Evolutionary conservation across 2,329 filamentous ascomycete species (phyloP), one percentile per base, ranked within the genome.

Genomic region (Xylaria sp.): DNA sequence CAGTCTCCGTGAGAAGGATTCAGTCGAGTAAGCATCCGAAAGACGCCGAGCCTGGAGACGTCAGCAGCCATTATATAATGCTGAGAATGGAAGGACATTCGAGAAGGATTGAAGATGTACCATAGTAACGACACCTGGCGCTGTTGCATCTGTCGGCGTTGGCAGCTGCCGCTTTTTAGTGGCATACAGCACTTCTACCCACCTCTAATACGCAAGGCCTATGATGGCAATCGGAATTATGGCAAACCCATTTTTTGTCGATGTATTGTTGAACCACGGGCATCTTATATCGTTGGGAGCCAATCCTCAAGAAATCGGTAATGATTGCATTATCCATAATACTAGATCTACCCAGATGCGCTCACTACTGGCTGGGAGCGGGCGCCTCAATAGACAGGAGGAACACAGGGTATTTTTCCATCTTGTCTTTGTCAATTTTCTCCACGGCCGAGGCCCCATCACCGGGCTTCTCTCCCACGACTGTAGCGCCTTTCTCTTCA

Each of bases 371-470:
- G 25, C 21, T 23, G n/a, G 60, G 56, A 47, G 56, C 49, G 19
- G 73, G 73, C 27, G 70, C 69, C 27, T 74, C 67, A 31, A 74
- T 68, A n/a, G 69, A 70, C n/a, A 74, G 68, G 13, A 69, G 63
- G 54, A 74, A 72, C 15, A 73, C 70, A 17, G 68, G 65, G 13
- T 70, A 44, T 9, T 33, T 13, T n/a, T 44, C 33, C 17, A 19
- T 49, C 1, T 58, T 61, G 4, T 41, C 48, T 29, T 61, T 53
- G 10, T 33, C 49, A 15, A 60, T 48, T 13, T 67, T 66, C 33
- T 56, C 54, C 21, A 41, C 19, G 10, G 38, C 25, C 7, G 52
- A 48, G 1, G 46, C 33, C n/a, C 60, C 65, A 11, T 67, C 33
- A 35, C 62, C 59, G 8, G 64, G 40, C 6, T 73, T 64, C n/a